Conservation (phyloP, 257 asterid genomes). For the Penstemon newberryi region DNA sequence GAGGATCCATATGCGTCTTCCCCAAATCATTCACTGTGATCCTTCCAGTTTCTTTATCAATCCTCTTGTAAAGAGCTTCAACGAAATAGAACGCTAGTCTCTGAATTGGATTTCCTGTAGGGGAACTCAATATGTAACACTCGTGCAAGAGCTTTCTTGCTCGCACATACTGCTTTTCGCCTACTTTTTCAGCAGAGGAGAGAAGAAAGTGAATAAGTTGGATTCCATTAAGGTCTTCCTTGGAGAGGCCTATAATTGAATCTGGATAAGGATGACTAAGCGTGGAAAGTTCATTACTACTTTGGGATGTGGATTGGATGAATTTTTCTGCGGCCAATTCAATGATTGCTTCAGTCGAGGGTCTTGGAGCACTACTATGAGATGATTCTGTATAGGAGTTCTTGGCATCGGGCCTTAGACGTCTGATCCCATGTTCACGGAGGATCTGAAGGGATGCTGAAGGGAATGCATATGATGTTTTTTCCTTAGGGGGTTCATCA, state of each 20-base stretch:
- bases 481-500: background rate
- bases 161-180: slow-evolving; percentile 34
- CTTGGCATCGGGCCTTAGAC: background rate
- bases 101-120: slow-evolving; percentile 37
- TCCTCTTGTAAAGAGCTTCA: slow-evolving; percentile 53
- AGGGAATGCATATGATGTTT: background rate
- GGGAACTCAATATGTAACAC: slow-evolving; percentile 35
- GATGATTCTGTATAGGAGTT: background rate
- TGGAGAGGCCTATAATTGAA: slow-evolving; percentile 32
- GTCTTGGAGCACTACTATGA: background rate
- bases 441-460: background rate
- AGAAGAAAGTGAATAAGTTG: slow-evolving; percentile 52
- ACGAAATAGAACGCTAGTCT: slow-evolving; percentile 48
- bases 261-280: slow-evolving; percentile 41
- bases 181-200: slow-evolving; percentile 50
- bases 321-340: slow-evolving; percentile 54
- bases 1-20: slow-evolving; percentile 32
- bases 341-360: slow-evolving; percentile 39
- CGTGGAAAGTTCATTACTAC: slow-evolving; percentile 27
- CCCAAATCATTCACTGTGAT: slow-evolving; percentile 22
- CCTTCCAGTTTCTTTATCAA: slow-evolving; percentile 48
- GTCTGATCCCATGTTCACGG: background rate
- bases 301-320: slow-evolving; percentile 36
- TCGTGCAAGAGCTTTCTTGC: slow-evolving; percentile 38
- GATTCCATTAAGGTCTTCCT: slow-evolving; percentile 41